Evolutionary conservation across 805 yeast genomes (phyloP), one percentile per base, ranked within the genome.

Genomic region (Teunomyces lycoperdinae): DNA sequence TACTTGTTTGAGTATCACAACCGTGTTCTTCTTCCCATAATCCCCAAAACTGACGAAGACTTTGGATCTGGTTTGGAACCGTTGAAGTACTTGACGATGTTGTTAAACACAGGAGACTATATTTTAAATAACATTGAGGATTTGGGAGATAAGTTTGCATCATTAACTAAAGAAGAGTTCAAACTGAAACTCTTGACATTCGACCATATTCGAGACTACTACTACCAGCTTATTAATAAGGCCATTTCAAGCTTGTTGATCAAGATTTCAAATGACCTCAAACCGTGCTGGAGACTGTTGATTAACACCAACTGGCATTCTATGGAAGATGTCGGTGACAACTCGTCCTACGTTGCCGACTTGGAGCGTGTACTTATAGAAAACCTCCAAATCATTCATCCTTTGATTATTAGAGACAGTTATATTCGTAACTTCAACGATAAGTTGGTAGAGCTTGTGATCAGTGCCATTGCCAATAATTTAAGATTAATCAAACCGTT

Each of bases 101-200:
- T 90, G 8, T 68, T 92, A 31, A 89, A 89, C 56, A 92, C 99
- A 0, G 89, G 96, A 0, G 96, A 92, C 61, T 94, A 91, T 63
- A 84, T 96, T 50, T 79, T 88, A 13, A 74, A 81, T 9, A 94
- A 96, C 2, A 80, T 85, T 2, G 77, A 76, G 9, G 97, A 94
- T 61, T 68, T 94, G 40, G 89, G 84, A 55, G 87, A 84, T 24
- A 80, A 80, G 55, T 65, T 60, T 71, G 71, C 41, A 56, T 76
- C 64, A 61, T 68, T 66, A 57, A 73, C 63, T 53, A 63, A 67
- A 13, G 58, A 64, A 11, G 63, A 66, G 16, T 64, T 64, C 44
- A 58, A 71, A 9, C 69, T 66, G 16, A 71, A 69, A 49, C 59
- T 83, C n/a, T 57, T 57, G 10, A 61, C 68, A 38, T 85, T 89